Conservation (phyloP, 768 basidiomycete genomes). For the Lactifluus echinatus region DNA sequence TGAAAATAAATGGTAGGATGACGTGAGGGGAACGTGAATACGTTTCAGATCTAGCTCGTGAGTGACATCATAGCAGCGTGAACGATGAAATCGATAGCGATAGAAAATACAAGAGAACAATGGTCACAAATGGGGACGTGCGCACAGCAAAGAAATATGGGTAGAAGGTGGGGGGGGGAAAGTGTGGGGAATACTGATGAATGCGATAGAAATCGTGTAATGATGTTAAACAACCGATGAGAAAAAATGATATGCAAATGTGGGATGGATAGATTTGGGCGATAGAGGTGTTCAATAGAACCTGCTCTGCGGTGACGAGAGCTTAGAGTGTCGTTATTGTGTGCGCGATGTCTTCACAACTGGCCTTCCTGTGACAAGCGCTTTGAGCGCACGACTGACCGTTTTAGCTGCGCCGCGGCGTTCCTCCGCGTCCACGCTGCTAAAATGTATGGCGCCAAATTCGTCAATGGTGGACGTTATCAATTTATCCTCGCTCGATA, state of each 20-base stretch:
- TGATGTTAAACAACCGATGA: slow-evolving; percentile 10
- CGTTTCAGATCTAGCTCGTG: slow-evolving; percentile 3
- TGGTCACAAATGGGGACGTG: not conserved
- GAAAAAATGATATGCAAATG: not conserved
- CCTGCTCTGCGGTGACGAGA: not conserved
- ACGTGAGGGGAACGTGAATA: slow-evolving; percentile 1
- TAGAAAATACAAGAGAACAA: slow-evolving; percentile 2
- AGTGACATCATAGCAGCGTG: not conserved
- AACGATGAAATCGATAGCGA: slow-evolving; percentile 1
- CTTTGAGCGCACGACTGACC: slow-evolving; percentile 66
- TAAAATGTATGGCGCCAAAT: slow-evolving; percentile 40
- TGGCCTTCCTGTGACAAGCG: slow-evolving; percentile 61
- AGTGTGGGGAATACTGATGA: not conserved
- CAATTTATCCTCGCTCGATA: slow-evolving; percentile 45
- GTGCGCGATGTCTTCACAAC: slow-evolving; percentile 39
- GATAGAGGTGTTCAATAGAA: not conserved
- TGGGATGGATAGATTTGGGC: not conserved
- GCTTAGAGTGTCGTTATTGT: not conserved
- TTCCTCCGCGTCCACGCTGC: not conserved
- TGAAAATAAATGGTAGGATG: not conserved
- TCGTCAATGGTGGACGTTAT: slow-evolving; percentile 50
- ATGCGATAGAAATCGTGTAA: slow-evolving; percentile 6
- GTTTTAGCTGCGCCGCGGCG: slow-evolving; percentile 42
- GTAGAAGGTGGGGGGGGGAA: not conserved
- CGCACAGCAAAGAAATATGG: not conserved